Percentiles rank a stretch among this genome's conserved stretches.
These are phyloP conservation scores for Marchantia polymorpha DNA, from an alignment of 225 moss, liverwort and hornwort genomes.

Conservation along the genomic window DNA sequence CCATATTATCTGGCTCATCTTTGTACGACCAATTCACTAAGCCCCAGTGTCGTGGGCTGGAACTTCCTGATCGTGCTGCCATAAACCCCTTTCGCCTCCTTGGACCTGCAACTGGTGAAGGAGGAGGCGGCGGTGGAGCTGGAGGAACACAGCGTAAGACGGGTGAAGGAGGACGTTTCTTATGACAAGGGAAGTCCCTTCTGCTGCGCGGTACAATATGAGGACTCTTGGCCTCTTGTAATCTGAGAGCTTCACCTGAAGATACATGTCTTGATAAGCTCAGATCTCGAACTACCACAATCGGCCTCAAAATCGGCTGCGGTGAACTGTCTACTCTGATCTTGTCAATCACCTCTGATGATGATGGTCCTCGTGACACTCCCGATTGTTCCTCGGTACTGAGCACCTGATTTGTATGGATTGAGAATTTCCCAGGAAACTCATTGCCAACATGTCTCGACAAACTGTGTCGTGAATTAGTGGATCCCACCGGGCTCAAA, in stretches of 20 bases:
- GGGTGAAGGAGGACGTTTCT: slow-evolving; percentile 78
- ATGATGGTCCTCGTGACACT: slow-evolving; percentile 54
- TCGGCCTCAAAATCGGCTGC: slow-evolving; percentile 77
- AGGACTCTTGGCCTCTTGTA: slow-evolving; percentile 82
- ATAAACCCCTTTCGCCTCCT: slow-evolving; percentile 84
- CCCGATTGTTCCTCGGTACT: slow-evolving; percentile 64
- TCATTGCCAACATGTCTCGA: slow-evolving; percentile 65
- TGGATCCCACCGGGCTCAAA: slow-evolving; percentile 50
- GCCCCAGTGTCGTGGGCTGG: slow-evolving; percentile 89
- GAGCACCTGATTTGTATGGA: slow-evolving; percentile 33
- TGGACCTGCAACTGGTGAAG: slow-evolving; percentile 83
- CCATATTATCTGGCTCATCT: slow-evolving; percentile 63
- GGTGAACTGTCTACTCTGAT: slow-evolving; percentile 68
- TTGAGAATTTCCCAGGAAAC: slow-evolving; percentile 61
- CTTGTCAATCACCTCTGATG: slow-evolving; percentile 69
- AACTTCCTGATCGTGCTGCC: slow-evolving; percentile 90
- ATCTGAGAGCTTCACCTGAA: slow-evolving; percentile 59
- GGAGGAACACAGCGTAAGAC: slow-evolving; percentile 69
- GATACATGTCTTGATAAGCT: slow-evolving; percentile 57
- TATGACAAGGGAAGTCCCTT: slow-evolving; percentile 53
- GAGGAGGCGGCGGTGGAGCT: slow-evolving; percentile 91
- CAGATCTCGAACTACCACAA: slow-evolving; percentile 82
- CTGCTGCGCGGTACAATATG: slow-evolving; percentile 66
- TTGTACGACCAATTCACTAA: slow-evolving; percentile 76
- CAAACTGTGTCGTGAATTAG: slow-evolving; percentile 57